Base-by-base conservation (phyloP, 805 yeast genomes). In the Saturnispora besseyi region DNA sequence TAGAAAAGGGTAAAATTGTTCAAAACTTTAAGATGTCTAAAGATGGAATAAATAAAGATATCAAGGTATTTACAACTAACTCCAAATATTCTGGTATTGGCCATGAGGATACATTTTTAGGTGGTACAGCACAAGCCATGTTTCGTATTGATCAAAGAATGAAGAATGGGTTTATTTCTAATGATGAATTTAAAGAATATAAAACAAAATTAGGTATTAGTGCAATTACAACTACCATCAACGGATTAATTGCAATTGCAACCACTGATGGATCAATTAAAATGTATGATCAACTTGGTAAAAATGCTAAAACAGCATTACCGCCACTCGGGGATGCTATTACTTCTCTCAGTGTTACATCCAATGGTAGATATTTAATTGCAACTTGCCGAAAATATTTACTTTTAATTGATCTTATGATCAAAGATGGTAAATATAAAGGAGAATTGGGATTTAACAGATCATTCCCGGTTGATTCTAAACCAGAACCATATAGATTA, bases 251-350 rank as follows among this genome's bases (percentile, higher is more conserved):
- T 48, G 96, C 91, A 0, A 84, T 85, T 24, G 91, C 90, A 2
- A 79, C 90, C 11, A 68, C 69, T 13, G 79, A 74, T 51, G 96
- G 96, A 60, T 90, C 81, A 50, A 77, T 89, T 42, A 75, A 88
- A 53, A 71, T 89, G 40, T 87, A 77, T 62, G 87, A 87, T 64
- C 69, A 76, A 51, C 60, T 87, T 12, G 96, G 96, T 12, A 73
- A 77, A 51, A 77, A 76, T 56, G 96, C 96, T 1, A 86, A 84
- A 68, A 81, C 93, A 2, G 73, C 77, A 24, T 68, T 89, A 31
- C 96, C 96, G 2, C 88, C 93, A 0, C 68, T 88, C 36, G 96
- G 96, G 26, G 95, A 88, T 57, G 70, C 79, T 2, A 77, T 85
- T 46, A 66, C 74, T 37, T 84, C 85, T 22, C 57, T 86, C 18